These are phyloP conservation scores for Didymella pomorum DNA, from an alignment of 2,329 filamentous ascomycete species.

Conservation along the genomic window DNA sequence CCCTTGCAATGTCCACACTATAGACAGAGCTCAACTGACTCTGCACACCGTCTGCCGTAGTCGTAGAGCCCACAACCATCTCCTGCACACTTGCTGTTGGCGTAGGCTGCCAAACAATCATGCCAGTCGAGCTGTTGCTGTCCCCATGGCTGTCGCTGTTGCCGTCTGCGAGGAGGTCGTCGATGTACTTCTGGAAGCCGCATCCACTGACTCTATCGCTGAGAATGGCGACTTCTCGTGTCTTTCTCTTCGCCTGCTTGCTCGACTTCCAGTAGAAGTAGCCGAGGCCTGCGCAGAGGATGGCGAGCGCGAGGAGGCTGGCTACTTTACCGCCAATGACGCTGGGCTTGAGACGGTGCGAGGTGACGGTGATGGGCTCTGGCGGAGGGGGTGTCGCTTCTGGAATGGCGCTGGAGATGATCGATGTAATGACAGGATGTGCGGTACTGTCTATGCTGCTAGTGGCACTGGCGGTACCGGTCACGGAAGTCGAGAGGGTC, in stretches of 20 bases:
- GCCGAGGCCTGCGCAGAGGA: slow-evolving; percentile 7
- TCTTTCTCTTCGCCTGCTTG: slow-evolving; percentile 18
- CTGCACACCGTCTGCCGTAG: neutral
- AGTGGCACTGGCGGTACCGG: neutral
- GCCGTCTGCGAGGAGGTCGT: slow-evolving; percentile 7
- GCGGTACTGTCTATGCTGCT: neutral
- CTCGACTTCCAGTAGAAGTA: slow-evolving; percentile 17
- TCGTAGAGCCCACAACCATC: neutral
- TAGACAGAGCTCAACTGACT: slow-evolving; percentile 5
- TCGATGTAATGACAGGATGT: neutral
- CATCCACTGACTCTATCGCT: slow-evolving; percentile 15
- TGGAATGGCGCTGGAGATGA: neutral
- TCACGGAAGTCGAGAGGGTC: neutral
- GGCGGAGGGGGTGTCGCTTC: neutral
- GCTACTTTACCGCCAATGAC: slow-evolving; percentile 1
- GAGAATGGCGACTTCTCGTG: slow-evolving; percentile 15
- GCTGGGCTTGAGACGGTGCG: neutral
- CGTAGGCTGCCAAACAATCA: neutral
- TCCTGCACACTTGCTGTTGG: neutral
- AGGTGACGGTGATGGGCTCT: neutral
- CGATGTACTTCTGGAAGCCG: slow-evolving; percentile 20
- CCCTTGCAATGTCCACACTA: neutral
- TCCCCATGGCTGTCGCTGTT: neutral
- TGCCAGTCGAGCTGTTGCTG: neutral
- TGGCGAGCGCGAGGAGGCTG: neutral